Base-by-base conservation (phyloP, 345 rosid genomes). In the Hibiscus syriacus region DNA sequence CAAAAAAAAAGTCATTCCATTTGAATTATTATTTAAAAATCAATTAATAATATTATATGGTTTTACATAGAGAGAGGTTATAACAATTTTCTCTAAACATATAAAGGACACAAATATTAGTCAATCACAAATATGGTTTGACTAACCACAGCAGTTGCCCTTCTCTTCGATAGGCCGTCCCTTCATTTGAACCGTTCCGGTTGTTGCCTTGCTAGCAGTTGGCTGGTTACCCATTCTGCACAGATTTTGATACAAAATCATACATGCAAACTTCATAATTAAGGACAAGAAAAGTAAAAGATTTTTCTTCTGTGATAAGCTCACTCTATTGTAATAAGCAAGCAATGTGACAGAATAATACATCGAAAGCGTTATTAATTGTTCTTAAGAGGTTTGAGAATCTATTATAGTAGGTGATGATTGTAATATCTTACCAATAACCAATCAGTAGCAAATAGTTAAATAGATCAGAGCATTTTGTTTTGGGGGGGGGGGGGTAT, bases 161-260 rank as follows among this genome's bases (percentile, higher is more conserved):
- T 83, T 81, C 80, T 85, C 89, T 70, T 73, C 84, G 58, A 90
- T 88, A 29, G 94, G 90, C 77, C 86, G 90, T 55, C 97, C 97
- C 82, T 79, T 90, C 86, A 90, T 88, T 68, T 88, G 74, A 41
- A 88, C 94, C 45, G 79, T 76, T 46, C 38, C 38, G 7, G 85
- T 90, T 0, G 86, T 19, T 17, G 86, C 55, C 77, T 77, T 87
- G 80, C 64, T 80, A 14, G 82, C 86, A 8, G 78, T 73, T 26
- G 89, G 84, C 81, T 86, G 97, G 79, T 66, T 88, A 54, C 94
- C 87, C 92, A 83, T 83, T 74, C 97, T 86, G 90, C 83, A 64
- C 25, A 66, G 67, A 41, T 41, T 62, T 62, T 41, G 20, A 41
- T 41, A 62, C 7, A 19, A 16, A 39, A 48, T 13, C 25, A 64